These are phyloP conservation scores for Cyclotella atomus DNA, from an alignment of 108 stramenopile genomes.

Conservation along the genomic window DNA sequence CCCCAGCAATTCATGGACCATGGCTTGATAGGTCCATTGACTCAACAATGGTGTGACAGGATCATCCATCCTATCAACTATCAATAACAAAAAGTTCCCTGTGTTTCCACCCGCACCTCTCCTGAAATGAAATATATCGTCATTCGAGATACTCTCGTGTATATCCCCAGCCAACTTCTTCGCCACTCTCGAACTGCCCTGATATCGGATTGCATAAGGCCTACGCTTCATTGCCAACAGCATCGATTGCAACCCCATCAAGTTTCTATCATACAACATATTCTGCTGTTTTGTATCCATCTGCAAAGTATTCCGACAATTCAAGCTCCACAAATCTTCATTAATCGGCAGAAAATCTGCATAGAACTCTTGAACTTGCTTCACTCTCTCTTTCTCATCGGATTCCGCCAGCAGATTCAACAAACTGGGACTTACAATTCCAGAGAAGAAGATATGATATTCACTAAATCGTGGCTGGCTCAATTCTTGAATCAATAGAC, in stretches of 20 bases:
- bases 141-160: constrained; percentile 73
- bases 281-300: constrained; percentile 77
- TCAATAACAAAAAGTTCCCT: constrained; percentile 70
- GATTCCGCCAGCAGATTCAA: constrained; percentile 89
- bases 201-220: constrained; percentile 91
- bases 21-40: constrained; percentile 99
- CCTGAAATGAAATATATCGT: constrained; percentile 96
- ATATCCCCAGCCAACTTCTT: constrained; percentile 84
- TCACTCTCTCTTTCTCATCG: constrained; percentile 87
- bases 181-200: constrained; percentile 77
- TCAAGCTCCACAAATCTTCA: constrained; percentile 90
- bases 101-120: constrained; percentile 38
- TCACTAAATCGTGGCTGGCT: constrained; percentile 85
- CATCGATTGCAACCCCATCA: constrained; percentile 87
- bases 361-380: constrained; percentile 98
- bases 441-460: constrained; percentile 98
- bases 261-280: constrained; percentile 85
- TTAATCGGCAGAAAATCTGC: constrained; percentile 97
- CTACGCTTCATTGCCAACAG: constrained; percentile 89
- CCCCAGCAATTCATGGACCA: constrained; percentile 99
- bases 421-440: constrained; percentile 76
- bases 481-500: constrained; percentile 82
- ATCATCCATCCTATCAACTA: constrained; percentile 98
- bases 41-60: constrained; percentile 97
- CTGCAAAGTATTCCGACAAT: constrained; percentile 79